A percentile compares a stretch with the other conserved stretches of the same genome.
These are phyloP conservation scores for Cantharellus cinnabarinus DNA, from an alignment of 768 basidiomycete species.

Conservation along the genomic window DNA sequence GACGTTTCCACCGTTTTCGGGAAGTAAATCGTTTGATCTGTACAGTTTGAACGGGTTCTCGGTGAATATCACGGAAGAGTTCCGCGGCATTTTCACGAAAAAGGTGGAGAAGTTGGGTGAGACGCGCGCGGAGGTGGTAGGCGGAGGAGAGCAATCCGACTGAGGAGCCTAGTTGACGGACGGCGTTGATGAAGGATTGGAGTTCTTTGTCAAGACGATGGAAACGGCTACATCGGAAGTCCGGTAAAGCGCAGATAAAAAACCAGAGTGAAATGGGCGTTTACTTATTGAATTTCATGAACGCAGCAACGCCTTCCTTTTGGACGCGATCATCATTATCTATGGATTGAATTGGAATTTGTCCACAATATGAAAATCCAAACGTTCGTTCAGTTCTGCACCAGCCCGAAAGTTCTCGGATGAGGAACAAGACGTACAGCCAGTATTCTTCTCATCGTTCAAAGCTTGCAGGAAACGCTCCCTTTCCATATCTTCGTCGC, in stretches of 20 bases:
- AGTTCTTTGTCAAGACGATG: constrained; percentile 52
- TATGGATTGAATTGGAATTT: constrained; percentile 18
- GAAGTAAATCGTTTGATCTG: background rate
- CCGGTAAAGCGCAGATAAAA: background rate
- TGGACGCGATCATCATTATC: constrained; percentile 38
- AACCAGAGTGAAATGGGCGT: constrained; percentile 5
- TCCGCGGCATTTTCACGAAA: constrained; percentile 60
- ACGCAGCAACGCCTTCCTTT: constrained; percentile 40
- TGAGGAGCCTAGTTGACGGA: constrained; percentile 56
- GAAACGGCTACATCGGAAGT: constrained; percentile 24
- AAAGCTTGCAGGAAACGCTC: background rate
- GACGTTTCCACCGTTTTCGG: background rate
- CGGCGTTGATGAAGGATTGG: constrained; percentile 55
- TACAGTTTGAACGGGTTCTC: constrained; percentile 10
- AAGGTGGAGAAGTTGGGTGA: constrained; percentile 46
- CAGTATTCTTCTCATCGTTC: constrained; percentile 4
- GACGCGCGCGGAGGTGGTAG: constrained; percentile 46
- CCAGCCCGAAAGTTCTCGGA: background rate
- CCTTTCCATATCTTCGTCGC: constrained; percentile 1
- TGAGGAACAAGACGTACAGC: background rate
- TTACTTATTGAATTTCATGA: constrained; percentile 42
- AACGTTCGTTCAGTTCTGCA: background rate
- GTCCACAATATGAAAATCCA: background rate
- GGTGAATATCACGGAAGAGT: constrained; percentile 45
- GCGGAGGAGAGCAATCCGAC: constrained; percentile 59